Base-by-base conservation (phyloP, 352 stramenopile genomes). In the Blastocystis sp. region DNA sequence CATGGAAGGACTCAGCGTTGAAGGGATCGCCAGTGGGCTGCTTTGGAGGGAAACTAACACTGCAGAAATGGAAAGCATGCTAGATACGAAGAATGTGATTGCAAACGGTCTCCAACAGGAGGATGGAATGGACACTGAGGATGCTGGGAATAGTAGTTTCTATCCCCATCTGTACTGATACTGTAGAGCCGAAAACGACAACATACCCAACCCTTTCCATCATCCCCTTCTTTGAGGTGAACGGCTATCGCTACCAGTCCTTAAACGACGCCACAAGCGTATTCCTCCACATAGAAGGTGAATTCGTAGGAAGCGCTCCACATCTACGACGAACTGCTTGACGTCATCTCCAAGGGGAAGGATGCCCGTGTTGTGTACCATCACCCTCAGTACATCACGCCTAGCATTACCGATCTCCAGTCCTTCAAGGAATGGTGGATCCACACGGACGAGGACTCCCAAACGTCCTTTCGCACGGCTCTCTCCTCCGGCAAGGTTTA, bases 351-450 rank as follows among this genome's bases (percentile, higher is more conserved):
- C 5, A 53, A 45, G 14, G 19, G n/a, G 34, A 34, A 45, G 3
- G 45, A 11, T 23, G n/a, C 43, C 23, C 53, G 56, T 38, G 23
- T 81, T 10, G 66, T 53, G 71, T 81, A 64, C 28, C 28, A 1
- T 1, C 28, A 28, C n/a, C 7, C 38, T 21, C 43, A 43, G 4
- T 7, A 21, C 11, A 21, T 81, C 2, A 81, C 34, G 11, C 38
- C 0, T 41, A 81, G 71, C 38, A 65, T 81, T 1, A 81, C 52
- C 17, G 71, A 81, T 64, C 23, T 81, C 0, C 19, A 4, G 21
- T 81, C 71, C 5, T 81, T 81, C 43, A 64, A 81, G 23, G 28
- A 23, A 21, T 81, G 71, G 71, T 81, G 34, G 28, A 40, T 34
- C 28, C n/a, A n/a, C 28, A 34, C 61, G 40, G 40, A 34, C 61